A percentile compares a stretch with the other conserved stretches of the same genome.
Evolutionary conservation across 176 grass and related monocot genomes (phyloP).

Genomic region (Carex pumila): DNA sequence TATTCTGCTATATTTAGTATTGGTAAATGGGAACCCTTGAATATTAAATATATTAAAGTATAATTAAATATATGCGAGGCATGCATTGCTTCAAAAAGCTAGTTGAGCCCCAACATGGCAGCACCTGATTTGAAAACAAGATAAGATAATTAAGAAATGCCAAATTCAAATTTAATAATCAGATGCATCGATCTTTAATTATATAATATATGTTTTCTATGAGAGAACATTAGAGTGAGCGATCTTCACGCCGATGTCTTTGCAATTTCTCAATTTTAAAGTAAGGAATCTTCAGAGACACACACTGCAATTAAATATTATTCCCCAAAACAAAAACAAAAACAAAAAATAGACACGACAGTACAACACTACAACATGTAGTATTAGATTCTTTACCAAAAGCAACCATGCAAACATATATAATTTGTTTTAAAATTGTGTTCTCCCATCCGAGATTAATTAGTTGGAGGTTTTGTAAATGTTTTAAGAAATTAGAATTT

Average conservation of each 20-base stretch:
- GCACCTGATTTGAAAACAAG: conserved; percentile 9
- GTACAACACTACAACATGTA: background rate
- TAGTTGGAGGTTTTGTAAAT: background rate
- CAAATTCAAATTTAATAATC: conserved; percentile 6
- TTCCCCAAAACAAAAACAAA: background rate
- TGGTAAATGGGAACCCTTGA: background rate
- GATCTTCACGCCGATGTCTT: background rate
- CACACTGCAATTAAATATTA: background rate
- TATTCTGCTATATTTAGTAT: background rate
- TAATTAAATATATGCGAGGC: background rate
- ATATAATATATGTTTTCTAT: background rate
- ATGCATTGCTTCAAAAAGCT: background rate
- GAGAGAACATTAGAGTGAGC: background rate
- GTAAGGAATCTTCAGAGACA: background rate
- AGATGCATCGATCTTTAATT: background rate
- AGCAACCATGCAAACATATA: background rate
- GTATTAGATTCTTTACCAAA: background rate
- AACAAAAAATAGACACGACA: background rate
- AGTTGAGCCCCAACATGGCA: background rate
- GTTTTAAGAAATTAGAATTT: background rate
- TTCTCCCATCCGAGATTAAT: background rate
- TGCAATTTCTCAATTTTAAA: background rate
- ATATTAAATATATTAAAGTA: background rate
- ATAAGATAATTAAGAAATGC: background rate
- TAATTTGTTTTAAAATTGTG: background rate